Percentiles rank a stretch among this genome's conserved stretches.
These are phyloP conservation scores for Immersiporthe knoxdaviesiana DNA, from an alignment of 2,329 filamentous ascomycete genomes.

Conservation along the genomic window DNA sequence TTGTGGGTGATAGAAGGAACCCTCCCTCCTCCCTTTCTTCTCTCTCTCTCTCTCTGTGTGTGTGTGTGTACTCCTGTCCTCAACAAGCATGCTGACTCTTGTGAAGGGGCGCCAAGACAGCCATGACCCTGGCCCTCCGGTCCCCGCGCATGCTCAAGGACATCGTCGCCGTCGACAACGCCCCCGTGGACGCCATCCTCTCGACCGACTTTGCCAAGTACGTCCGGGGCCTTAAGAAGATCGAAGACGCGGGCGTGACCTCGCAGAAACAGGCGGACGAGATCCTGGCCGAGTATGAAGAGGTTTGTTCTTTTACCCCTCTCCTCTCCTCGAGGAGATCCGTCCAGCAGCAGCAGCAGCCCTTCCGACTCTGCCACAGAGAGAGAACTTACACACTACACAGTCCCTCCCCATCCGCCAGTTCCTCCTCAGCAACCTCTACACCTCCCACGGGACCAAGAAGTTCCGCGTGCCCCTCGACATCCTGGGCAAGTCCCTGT, in stretches of 20 bases:
- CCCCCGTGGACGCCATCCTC: constrained; percentile 79
- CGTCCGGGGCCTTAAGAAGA: constrained; percentile 79
- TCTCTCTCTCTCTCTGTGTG: too few species aligned
- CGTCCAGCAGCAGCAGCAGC: too few species aligned
- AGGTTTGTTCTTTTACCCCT: constrained; percentile 45
- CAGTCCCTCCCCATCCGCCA: constrained; percentile 77
- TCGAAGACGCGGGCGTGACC: constrained; percentile 70
- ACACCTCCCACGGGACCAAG: constrained; percentile 58
- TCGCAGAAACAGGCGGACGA: constrained; percentile 78
- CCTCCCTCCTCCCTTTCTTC: not conserved
- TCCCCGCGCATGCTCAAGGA: constrained; percentile 69
- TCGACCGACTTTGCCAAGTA: constrained; percentile 78
- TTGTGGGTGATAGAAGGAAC: not conserved
- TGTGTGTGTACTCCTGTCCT: too few species aligned
- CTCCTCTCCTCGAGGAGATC: too few species aligned
- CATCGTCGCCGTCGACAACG: constrained; percentile 88
- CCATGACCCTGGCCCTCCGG: constrained; percentile 82
- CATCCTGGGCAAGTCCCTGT: constrained; percentile 68
- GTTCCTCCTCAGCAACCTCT: constrained; percentile 87
- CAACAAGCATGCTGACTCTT: not conserved
- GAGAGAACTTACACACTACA: too few species aligned
- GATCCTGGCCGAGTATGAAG: constrained; percentile 76
- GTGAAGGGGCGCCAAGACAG: constrained; percentile 82
- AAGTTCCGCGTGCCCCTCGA: constrained; percentile 81
- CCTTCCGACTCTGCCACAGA: too few species aligned